phyloP scores from a whole-genome alignment of 1,284 basidiomycete genomes.

The Ceratobasidium sp. region DNA sequence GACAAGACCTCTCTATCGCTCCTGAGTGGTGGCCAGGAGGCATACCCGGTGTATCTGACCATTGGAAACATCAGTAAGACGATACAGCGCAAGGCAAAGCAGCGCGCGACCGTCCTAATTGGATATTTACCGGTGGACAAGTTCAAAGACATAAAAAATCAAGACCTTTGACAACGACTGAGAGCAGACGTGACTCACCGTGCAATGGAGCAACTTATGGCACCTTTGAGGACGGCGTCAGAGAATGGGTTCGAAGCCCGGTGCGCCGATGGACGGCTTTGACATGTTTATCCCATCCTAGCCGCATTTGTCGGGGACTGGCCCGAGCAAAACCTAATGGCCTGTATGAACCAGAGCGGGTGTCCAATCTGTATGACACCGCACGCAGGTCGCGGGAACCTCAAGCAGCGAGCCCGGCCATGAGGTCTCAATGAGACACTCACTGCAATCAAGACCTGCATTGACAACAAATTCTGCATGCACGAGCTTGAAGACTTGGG shows the following conservation, averaged over 20 bases:
- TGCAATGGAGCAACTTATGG: slow-evolving; percentile 46
- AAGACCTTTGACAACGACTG: neutral
- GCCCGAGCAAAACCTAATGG: slow-evolving; percentile 8
- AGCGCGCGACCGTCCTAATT: neutral
- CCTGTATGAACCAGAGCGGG: neutral
- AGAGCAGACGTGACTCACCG: neutral
- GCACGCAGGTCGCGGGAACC: too few relatives aligned
- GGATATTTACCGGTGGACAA: slow-evolving; percentile 40
- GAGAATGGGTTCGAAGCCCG: neutral
- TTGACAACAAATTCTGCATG: too few relatives aligned
- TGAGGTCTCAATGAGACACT: too few relatives aligned
- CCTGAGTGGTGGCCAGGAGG: neutral
- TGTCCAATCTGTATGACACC: slow-evolving; percentile 21
- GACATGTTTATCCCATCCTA: slow-evolving; percentile 42
- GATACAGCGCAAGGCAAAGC: neutral
- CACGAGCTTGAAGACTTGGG: too few relatives aligned
- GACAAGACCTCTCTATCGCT: neutral
- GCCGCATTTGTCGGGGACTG: slow-evolving; percentile 5
- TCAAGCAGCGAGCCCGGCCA: too few relatives aligned
- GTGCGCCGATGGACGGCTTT: slow-evolving; percentile 22
- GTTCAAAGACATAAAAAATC: slow-evolving; percentile 1
- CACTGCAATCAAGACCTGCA: too few relatives aligned
- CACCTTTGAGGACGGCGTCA: slow-evolving; percentile 3
- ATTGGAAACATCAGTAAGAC: slow-evolving; percentile 17
- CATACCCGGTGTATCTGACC: slow-evolving; percentile 6